Conservation (phyloP, 441 rosid species). For the Populus hybrid region DNA sequence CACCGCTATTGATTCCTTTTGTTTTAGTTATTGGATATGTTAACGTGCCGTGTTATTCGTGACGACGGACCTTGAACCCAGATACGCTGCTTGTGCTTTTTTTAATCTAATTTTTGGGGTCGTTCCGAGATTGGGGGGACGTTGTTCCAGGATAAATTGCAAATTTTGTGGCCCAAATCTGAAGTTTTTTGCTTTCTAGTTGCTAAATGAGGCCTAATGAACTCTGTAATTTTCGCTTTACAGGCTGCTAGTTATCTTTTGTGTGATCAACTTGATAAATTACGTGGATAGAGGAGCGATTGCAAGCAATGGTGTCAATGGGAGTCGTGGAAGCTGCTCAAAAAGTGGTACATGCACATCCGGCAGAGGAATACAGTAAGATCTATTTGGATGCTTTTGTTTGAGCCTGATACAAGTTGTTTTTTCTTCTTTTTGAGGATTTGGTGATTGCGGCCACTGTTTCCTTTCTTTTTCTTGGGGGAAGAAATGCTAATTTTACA, state of each 20-base stretch:
- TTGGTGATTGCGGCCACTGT: neutral
- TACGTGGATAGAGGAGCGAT: conserved; percentile 93
- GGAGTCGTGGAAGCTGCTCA: conserved; percentile 65
- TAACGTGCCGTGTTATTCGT: neutral
- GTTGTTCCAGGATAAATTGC: neutral
- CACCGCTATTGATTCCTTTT: neutral
- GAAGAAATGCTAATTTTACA: neutral
- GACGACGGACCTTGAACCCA: neutral
- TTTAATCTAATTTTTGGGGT: neutral
- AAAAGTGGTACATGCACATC: conserved; percentile 68
- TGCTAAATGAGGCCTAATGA: neutral
- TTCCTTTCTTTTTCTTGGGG: neutral
- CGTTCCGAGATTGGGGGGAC: neutral
- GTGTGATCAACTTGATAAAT: conserved; percentile 75
- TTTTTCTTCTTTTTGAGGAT: neutral
- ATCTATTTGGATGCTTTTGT: conserved; percentile 8
- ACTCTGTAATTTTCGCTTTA: neutral
- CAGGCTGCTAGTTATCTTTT: conserved; percentile 82
- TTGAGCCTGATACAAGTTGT: neutral
- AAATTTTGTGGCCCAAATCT: neutral
- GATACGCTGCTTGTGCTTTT: neutral
- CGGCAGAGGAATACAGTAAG: conserved; percentile 97
- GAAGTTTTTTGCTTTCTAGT: neutral
- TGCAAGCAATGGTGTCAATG: conserved; percentile 96
- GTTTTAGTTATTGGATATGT: neutral